A percentile compares a stretch with the other conserved stretches of the same genome.
Evolutionary conservation across 257 asterid genomes (phyloP).

Genomic region (Solanum bulbocastanum): DNA sequence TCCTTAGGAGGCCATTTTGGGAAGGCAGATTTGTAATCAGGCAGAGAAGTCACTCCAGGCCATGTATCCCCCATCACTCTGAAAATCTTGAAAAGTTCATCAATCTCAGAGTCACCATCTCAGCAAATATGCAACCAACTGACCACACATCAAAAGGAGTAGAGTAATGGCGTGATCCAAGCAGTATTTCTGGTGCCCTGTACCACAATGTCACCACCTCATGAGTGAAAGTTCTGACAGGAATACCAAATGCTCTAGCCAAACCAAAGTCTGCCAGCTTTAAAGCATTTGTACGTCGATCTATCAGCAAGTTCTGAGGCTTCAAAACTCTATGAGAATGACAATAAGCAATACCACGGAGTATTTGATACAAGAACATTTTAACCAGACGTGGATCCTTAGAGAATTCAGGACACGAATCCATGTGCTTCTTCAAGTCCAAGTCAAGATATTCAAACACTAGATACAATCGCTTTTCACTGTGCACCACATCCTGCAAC

Average conservation of each 20-base stretch:
- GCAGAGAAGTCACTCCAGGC: constrained; percentile 94
- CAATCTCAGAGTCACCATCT: constrained; percentile 98
- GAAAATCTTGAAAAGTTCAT: constrained; percentile 76
- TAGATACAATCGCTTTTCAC: constrained; percentile 81
- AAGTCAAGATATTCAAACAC: constrained; percentile 94
- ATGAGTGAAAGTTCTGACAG: constrained; percentile 90
- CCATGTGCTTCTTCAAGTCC: constrained; percentile 99
- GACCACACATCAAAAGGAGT: constrained; percentile 98
- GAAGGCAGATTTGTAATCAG: constrained; percentile 73
- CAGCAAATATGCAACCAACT: constrained; percentile 93
- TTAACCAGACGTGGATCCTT: constrained; percentile 67
- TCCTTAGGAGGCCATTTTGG: constrained; percentile 85
- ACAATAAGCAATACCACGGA: constrained; percentile 87
- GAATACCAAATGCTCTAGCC: constrained; percentile 97
- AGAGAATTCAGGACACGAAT: constrained; percentile 80
- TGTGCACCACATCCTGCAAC: constrained; percentile 97
- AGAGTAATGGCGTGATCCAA: constrained; percentile 87
- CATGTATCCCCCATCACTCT: constrained; percentile 79
- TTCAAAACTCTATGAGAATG: constrained; percentile 91
- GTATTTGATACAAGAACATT: constrained; percentile 72
- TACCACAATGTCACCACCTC: too few species aligned
- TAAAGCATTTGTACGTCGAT: constrained; percentile 70
- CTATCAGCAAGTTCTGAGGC: constrained; percentile 93
- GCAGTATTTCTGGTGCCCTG: constrained; percentile 95
- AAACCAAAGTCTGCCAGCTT: constrained; percentile 97